phyloP scores from a whole-genome alignment of 2,329 filamentous ascomycete genomes.

The Aspergillus sergii region DNA sequence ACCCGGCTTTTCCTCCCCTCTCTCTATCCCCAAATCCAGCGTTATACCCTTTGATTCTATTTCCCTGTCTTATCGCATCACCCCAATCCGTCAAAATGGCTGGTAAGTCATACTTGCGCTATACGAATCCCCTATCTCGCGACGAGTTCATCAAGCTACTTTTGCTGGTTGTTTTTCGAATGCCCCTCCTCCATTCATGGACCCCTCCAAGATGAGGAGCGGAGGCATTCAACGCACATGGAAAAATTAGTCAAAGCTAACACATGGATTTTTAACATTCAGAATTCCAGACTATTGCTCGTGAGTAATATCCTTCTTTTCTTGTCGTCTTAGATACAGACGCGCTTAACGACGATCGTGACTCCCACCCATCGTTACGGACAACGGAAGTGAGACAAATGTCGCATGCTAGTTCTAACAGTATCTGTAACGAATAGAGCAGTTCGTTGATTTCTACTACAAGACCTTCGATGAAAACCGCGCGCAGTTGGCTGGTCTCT shows the following conservation, averaged over 20 bases:
- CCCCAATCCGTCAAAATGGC: conserved; percentile 35
- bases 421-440: conserved; percentile 56
- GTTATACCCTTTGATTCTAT: conserved; percentile 19
- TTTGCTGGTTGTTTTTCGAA: neutral
- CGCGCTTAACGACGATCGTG: neutral
- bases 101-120: conserved; percentile 28
- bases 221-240: neutral
- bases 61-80: conserved; percentile 16
- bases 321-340: neutral
- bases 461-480: conserved; percentile 78
- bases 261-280: neutral
- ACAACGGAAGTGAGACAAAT: neutral
- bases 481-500: conserved; percentile 67
- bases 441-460: conserved; percentile 93
- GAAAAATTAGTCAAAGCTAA: neutral
- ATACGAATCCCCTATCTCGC: neutral
- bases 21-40: neutral
- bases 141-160: neutral
- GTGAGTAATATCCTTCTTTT: conserved; percentile 33
- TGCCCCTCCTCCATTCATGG: conserved; percentile 25
- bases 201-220: conserved; percentile 18
- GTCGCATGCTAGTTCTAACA: conserved; percentile 19
- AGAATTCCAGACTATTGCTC: conserved; percentile 44
- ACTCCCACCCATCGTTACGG: neutral
- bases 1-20: conserved; percentile 13